These are phyloP conservation scores for Juncus inflexus DNA, from an alignment of 176 grass and related monocot genomes.

Conservation along the genomic window DNA sequence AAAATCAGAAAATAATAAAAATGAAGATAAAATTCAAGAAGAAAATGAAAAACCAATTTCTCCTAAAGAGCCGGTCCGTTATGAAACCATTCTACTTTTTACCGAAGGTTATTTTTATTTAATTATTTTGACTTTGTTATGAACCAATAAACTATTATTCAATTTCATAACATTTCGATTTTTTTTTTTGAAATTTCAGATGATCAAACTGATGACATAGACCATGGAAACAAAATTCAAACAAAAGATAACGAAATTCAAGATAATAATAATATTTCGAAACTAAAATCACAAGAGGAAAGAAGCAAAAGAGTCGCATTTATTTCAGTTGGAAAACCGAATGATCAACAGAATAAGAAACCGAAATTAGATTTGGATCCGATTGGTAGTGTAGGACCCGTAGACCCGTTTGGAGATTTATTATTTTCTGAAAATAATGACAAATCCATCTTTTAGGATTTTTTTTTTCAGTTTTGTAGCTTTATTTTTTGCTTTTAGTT, in stretches of 20 bases:
- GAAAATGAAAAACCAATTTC: constrained; percentile 17
- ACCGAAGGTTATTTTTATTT: constrained; percentile 5
- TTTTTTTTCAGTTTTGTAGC: background rate
- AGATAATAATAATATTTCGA: constrained; percentile 2
- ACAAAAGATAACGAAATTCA: background rate
- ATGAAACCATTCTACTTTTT: constrained; percentile 17
- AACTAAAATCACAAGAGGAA: constrained; percentile 13
- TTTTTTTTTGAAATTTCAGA: too few species aligned
- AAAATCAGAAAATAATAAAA: constrained; percentile 21
- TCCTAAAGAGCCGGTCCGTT: constrained; percentile 3
- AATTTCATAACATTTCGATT: too few species aligned
- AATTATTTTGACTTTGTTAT: constrained; percentile 1
- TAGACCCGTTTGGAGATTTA: constrained; percentile 6
- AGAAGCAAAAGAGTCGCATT: constrained; percentile 16
- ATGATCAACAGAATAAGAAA: constrained; percentile 12
- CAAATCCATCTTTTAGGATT: constrained; percentile 8
- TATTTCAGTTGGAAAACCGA: constrained; percentile 13
- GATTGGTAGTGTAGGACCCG: background rate
- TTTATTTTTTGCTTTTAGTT: background rate
- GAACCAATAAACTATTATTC: background rate
- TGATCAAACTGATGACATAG: background rate
- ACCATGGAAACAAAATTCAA: constrained; percentile 7
- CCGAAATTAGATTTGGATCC: constrained; percentile 14
- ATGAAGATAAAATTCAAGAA: background rate
- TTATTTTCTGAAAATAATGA: constrained; percentile 2